Evolutionary conservation across 139 green algal species (phyloP).

Genomic region (Chlamydomonas sp.): DNA sequence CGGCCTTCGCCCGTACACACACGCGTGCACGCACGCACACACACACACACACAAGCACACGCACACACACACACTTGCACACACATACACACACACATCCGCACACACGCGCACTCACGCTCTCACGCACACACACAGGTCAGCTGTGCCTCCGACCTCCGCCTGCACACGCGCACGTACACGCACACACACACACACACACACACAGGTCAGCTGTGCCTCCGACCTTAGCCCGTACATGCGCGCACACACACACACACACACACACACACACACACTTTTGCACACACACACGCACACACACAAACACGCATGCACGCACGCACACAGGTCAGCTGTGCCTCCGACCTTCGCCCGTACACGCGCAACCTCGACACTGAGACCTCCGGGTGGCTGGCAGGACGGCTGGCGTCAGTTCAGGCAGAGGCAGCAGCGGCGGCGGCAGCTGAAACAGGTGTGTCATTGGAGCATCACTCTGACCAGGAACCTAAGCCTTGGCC

Average conservation of each 20-base stretch:
- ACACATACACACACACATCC: too few species aligned
- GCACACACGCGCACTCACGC: too few species aligned
- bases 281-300: background rate
- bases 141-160: background rate
- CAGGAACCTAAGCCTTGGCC: too few species aligned
- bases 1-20: conserved; percentile 5
- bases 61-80: too few species aligned
- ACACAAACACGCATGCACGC: too few species aligned
- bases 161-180: background rate
- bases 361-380: background rate
- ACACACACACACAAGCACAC: background rate
- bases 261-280: conserved; percentile 1
- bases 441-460: too few species aligned
- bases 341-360: conserved; percentile 2
- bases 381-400: background rate
- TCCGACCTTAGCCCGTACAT: too few species aligned
- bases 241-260: background rate
- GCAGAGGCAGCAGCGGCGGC: background rate
- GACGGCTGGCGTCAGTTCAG: background rate
- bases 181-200: background rate
- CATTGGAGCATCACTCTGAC: too few species aligned
- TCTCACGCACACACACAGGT: too few species aligned
- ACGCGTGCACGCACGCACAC: background rate
- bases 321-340: too few species aligned
- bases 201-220: too few species aligned